Evolutionary conservation across 352 stramenopile genomes (phyloP).

Genomic region (Saprolegnia parasitica): DNA sequence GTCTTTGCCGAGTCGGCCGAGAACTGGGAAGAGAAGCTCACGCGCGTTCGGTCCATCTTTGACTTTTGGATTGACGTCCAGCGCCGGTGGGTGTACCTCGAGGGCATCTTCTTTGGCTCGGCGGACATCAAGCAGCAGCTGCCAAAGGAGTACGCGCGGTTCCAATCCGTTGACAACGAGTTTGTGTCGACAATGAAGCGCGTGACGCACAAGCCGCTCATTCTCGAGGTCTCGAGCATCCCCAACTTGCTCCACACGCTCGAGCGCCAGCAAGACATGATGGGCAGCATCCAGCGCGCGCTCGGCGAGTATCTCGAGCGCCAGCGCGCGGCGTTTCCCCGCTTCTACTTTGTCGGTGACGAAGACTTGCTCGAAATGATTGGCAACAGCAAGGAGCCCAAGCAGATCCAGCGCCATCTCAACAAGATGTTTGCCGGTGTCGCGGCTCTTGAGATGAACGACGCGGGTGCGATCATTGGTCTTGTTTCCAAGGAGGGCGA

Average conservation of each 20-base stretch:
- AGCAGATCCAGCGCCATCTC: conserved; percentile 95
- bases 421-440: conserved; percentile 99
- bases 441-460: conserved; percentile 84
- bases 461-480: conserved; percentile 60
- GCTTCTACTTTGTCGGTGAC: conserved; percentile 99
- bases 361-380: conserved; percentile 99
- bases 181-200: conserved; percentile 98
- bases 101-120: conserved; percentile 98
- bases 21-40: conserved; percentile 97
- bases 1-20: conserved; percentile 97
- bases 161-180: conserved; percentile 98
- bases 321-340: conserved; percentile 92
- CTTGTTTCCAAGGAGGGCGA: conserved; percentile 99
- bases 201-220: conserved; percentile 94
- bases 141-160: conserved; percentile 96
- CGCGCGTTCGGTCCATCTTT: conserved; percentile 93
- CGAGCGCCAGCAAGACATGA: conserved; percentile 94
- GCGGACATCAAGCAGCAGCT: conserved; percentile 99
- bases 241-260: conserved; percentile 89
- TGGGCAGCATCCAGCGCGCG: conserved; percentile 99
- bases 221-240: conserved; percentile 92
- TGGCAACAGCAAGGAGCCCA: conserved; percentile 97
- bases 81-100: conserved; percentile 98
- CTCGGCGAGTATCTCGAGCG: conserved; percentile 99
- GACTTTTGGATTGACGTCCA: conserved; percentile 99